Evolutionary conservation across 208 protist genomes (phyloP), one percentile per base, ranked within the genome.

Genomic region (Porcisia hertigi): DNA sequence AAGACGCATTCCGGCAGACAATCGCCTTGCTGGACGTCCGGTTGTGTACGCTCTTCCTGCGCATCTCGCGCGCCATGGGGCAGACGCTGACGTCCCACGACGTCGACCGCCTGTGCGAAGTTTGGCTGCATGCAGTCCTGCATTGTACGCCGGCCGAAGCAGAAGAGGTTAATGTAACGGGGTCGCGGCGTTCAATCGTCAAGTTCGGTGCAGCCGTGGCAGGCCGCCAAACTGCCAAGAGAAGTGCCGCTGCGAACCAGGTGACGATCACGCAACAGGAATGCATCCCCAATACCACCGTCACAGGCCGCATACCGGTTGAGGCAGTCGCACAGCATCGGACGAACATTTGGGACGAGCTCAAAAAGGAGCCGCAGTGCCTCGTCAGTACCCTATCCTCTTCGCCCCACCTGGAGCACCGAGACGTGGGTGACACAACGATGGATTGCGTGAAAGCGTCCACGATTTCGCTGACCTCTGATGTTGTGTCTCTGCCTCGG

Each of bases 21-120:
- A 78, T 92, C 58, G 75, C 79, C 49, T 82, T 80, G 14, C 77
- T 95, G 3, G 91, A 95, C 59, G 82, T 92, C 54, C 67, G 77
- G 14, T 70, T 92, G 11, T 95, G 91, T 58, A 78, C 77, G 9
- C 79, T 80, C 30, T 77, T 93, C 36, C 81, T 95, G 14, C 81
- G 77, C 41, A 76, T 91, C 25, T 82, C 91, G 12, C 88, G 86
- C 12, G 54, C 52, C 20, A 59, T 89, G 3, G 84, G 85, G 36
- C 54, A 80, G 73, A 76, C 86, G n/a, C 65, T 95, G 14, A 84
- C 60, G 36, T 87, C 90, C 16, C 79, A 86, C 58, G 89, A 91
- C 70, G 84, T 95, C 18, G 91, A 93, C 71, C 77, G 65, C 16
- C 81, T 95, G 5, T 91, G 89, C 69, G 81, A 86, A n/a, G 66